Base-by-base conservation (phyloP, 2,329 filamentous ascomycete species). In the Xylariaceae sp. region DNA sequence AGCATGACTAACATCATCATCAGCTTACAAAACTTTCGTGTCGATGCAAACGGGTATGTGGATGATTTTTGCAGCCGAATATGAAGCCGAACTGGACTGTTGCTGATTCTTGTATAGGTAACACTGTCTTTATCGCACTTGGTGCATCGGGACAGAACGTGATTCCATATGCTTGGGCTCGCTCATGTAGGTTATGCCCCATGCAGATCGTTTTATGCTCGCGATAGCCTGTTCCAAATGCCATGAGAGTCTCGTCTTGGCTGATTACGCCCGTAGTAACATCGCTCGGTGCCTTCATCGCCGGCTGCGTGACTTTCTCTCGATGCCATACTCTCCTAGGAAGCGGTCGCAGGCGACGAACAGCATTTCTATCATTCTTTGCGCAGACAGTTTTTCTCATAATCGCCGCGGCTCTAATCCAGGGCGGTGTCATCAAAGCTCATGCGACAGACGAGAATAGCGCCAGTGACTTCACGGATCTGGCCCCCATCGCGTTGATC, bases 401-500 rank as follows among this genome's bases (percentile, higher is more conserved):
- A 10, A 48, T 64, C 19, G 60, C 64, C 11, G 64, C 63, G 31
- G 57, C 59, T n/a, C 54, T 67, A 18, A 64, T 66, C 45, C 60
- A 66, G 52, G 57, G 60, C 18, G 62, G 63, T 16, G 42, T 66
- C 31, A 58, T 67, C 42, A 57, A 52, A 16, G 64, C 66, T 45
- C 64, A 63, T 17, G 63, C 64, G n/a, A 53, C 36, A 18, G 57
- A 59, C 43, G 56, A 63, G 42, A 58, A 60, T 0, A 14, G 22
- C 6, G 58, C 63, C 14, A 58, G 65, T 42, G 58, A 66, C 55
- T 66, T 66, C 42, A 47, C 47, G 1, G 63, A 63, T 45, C 58
- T 67, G 14, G 60, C 50, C n/a, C 62, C 63, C 18, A 58, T 81
- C 4, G 75, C 67, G 5, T 70, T 79, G 52, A 69, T 85, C 9